Percentiles rank a stretch among this genome's conserved stretches.
These are phyloP conservation scores for Castanea sativa DNA, from an alignment of 306 rosid genomes.

Conservation along the genomic window DNA sequence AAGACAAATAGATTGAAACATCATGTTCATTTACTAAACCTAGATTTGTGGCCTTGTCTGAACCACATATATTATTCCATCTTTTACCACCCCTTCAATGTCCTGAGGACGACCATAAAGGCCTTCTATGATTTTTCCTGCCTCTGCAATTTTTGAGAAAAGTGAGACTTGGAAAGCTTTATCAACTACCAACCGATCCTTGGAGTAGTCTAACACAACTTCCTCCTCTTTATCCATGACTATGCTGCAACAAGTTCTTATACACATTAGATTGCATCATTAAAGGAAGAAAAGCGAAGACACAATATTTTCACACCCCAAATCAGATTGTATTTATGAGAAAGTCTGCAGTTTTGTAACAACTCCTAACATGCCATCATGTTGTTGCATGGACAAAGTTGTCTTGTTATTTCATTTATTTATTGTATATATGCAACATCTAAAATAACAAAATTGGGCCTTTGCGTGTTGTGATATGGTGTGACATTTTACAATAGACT, in stretches of 20 bases:
- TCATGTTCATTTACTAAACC: background rate
- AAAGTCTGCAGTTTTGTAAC: no score
- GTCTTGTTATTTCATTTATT: no score
- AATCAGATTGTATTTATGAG: background rate
- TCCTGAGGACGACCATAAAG: constrained; percentile 39
- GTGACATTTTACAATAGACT: no score
- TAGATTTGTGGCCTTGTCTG: constrained; percentile 33
- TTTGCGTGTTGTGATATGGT: no score
- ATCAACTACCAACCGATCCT: constrained; percentile 26
- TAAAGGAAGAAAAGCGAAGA: background rate
- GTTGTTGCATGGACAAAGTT: no score
- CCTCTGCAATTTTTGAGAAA: constrained; percentile 36
- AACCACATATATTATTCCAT: constrained; percentile 29
- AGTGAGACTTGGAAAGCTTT: constrained; percentile 19
- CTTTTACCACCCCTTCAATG: constrained; percentile 44
- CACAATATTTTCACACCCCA: background rate
- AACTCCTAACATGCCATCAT: no score
- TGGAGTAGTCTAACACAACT: constrained; percentile 32
- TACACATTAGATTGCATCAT: background rate
- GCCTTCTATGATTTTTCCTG: constrained; percentile 26
- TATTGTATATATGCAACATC: no score
- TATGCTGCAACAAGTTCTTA: constrained; percentile 22
- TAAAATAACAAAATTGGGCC: no score
- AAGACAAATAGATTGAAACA: no score
- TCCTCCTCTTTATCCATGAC: constrained; percentile 34